Percentiles rank a stretch among this genome's conserved stretches.
Evolutionary conservation across 768 basidiomycete genomes (phyloP).

Genomic region (Favolaschia claudopus): DNA sequence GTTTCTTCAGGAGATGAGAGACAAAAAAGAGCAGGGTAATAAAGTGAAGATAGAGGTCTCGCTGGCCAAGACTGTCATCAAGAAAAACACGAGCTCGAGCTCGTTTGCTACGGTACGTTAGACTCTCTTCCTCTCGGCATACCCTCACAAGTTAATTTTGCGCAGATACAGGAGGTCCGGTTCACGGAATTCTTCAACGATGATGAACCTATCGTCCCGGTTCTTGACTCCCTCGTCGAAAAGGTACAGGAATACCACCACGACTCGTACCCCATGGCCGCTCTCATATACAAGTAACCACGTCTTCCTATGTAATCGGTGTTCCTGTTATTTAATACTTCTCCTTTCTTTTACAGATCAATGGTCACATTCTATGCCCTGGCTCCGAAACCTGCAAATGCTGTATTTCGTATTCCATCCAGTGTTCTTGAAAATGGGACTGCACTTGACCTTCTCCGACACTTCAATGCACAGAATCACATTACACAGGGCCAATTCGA

Average conservation of each 20-base stretch:
- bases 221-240: not conserved
- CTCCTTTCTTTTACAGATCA: not conserved
- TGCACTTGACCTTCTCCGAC: not conserved
- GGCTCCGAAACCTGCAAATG: not conserved
- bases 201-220: not conserved
- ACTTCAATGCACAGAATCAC: not conserved
- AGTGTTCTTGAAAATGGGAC: not conserved
- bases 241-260: not conserved
- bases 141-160: not conserved
- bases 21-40: not conserved
- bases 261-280: not conserved
- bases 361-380: constrained; percentile 1
- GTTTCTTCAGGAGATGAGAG: not conserved
- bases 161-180: not conserved
- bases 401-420: not conserved
- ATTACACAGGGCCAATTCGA: not conserved
- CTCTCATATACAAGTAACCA: not conserved
- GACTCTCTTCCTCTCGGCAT: not conserved
- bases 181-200: not conserved
- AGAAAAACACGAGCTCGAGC: not conserved
- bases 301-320: not conserved
- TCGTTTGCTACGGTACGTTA: not conserved
- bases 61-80: not conserved
- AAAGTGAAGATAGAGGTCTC: not conserved
- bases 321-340: not conserved